Base-by-base conservation (phyloP, 1,139 yeast species). In the Suhomyces anneliseae region DNA sequence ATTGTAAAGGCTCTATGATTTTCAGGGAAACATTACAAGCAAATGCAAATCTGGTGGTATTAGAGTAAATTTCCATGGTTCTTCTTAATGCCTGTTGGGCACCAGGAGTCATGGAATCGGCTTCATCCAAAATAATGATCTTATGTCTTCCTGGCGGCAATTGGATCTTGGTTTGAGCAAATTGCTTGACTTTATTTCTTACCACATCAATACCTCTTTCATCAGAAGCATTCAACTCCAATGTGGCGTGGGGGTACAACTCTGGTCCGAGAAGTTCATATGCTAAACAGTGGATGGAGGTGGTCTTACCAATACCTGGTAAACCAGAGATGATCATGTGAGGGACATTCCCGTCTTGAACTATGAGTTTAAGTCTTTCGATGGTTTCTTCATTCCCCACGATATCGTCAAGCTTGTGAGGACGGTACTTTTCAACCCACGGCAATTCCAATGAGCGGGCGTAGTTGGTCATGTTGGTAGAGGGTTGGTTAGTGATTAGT, bases 21-120 rank as follows among this genome's bases (percentile, higher is more conserved):
- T 93, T 93, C 69, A 83, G 87, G 15, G 95, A 85, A 65, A 89
- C 96, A 64, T 93, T 93, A 70, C 99, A 93, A 0, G 98, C 97
- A 72, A 95, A 93, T 15, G 97, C 98, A 74, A 95, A 93, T 59
- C 99, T 79, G 6, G 99, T 93, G 6, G 97, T 86, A 62, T 87
- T 87, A 31, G 97, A 87, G 61, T 90, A 93, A 29, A 93, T 81
- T 63, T 93, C 99, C 99, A 93, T 93, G 1, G 98, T 93, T 63
- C 99, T 81, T 69, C 99, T 79, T 58, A 93, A 73, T 0, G 99
- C 99, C 62, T 92, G 97, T 66, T 93, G 99, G 0, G 99, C 99
- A 41, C 96, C 97, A 0, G 97, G 92, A 0, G 99, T 93, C 92
- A 93, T 89, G n/a, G 96, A 87, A 64, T 93, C 98, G 0, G 97